phyloP scores from a whole-genome alignment of 768 basidiomycete genomes.

The Lentinula sp. region DNA sequence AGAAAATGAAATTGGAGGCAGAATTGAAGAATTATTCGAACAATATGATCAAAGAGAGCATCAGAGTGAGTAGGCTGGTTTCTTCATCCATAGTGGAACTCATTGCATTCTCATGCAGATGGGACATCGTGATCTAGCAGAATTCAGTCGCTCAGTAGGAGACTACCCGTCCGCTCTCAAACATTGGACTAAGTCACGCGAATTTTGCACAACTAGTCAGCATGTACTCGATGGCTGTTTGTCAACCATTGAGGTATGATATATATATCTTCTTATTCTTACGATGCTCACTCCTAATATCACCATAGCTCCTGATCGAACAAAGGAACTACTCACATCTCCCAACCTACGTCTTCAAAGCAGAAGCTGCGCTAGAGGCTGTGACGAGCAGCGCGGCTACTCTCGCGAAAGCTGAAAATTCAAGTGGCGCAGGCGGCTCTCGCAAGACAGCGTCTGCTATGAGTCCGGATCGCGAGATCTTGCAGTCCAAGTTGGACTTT shows the following conservation, averaged over 20 bases:
- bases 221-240: conserved; percentile 94
- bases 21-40: conserved; percentile 93
- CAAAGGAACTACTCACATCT: conserved; percentile 83
- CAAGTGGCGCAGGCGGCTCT: conserved; percentile 14
- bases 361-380: conserved; percentile 85
- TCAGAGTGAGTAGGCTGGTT: conserved; percentile 51
- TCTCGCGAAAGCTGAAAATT: conserved; percentile 18
- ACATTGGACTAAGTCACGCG: conserved; percentile 86
- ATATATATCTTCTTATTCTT: neutral
- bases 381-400: conserved; percentile 27
- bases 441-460: conserved; percentile 22
- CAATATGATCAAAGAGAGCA: conserved; percentile 99
- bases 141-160: conserved; percentile 69
- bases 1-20: conserved; percentile 80
- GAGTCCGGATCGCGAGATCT: conserved; percentile 57
- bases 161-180: conserved; percentile 69
- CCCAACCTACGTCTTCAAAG: conserved; percentile 91
- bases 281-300: neutral
- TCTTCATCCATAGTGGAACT: neutral
- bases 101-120: conserved; percentile 44
- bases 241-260: conserved; percentile 65
- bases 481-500: conserved; percentile 76
- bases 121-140: conserved; percentile 85
- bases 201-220: conserved; percentile 85
- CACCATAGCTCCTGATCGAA: conserved; percentile 69